Base-by-base conservation (phyloP, 495 filamentous ascomycete species). In the Neurospora sp. region DNA sequence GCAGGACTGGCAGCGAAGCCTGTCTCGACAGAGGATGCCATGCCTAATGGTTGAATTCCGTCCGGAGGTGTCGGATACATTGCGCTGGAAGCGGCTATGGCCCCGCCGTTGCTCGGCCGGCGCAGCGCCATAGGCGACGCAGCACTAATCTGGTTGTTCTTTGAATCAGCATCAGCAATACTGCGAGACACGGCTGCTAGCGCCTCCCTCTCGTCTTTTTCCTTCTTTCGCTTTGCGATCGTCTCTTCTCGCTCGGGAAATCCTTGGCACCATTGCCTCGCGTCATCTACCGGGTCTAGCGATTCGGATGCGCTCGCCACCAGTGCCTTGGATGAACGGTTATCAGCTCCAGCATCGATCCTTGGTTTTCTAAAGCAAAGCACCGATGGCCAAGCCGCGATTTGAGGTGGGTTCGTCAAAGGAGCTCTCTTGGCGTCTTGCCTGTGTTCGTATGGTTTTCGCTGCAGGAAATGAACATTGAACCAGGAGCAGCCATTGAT, bases 61-160 rank as follows among this genome's bases (percentile, higher is more conserved):
- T 96, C 94, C 60, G 94, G 94, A 37, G 94, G 94, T 5, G 94
- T 97, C 9, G 92, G 94, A 80, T 97, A 97, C 70, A 97, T 90
- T 14, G 91, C 86, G 71, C 88, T 90, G 35, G 87, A 84, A 70
- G 84, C 82, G 62, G 87, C 84, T 7, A 88, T 77, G 41, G 87
- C 83, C 18, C 74, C 86, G 79, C 78, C 85, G 81, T 81, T 89
- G 81, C 75, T 89, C 74, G 81, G 83, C 76, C 83, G 87, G 73
- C 80, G 88, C 74, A 81, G 83, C 70, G 77, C 78, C 79, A 87
- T 60, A 75, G 83, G 78, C 40, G 83, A 84, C 76, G 82, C 79
- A 54, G 79, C 82, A 72, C 74, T 80, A 37, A 80, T 74, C 41
- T 76, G 83, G 41, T 74, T 78, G 66, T 75, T 77, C 41, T 80